Evolutionary conservation across 2,329 filamentous ascomycete genomes (phyloP).

Genomic region (Fusarium sp.): DNA sequence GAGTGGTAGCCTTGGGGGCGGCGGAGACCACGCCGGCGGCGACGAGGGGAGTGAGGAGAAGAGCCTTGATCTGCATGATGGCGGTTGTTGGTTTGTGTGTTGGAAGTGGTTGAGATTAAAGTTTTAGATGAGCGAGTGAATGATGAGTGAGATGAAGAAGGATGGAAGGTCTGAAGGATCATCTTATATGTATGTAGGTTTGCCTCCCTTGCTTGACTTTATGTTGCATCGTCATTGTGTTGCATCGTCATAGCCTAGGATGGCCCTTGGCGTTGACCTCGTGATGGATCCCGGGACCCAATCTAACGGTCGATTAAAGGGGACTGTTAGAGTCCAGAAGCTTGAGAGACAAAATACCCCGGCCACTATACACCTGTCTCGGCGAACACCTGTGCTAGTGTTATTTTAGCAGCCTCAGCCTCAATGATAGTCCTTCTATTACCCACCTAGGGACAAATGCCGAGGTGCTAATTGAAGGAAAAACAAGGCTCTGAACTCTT

Average conservation of each 20-base stretch:
- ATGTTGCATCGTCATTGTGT: slow-evolving; percentile 1
- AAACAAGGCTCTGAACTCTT: background rate
- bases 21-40: slow-evolving; percentile 42
- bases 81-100: background rate
- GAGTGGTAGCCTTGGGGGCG: slow-evolving; percentile 33
- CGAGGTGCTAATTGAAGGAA: background rate
- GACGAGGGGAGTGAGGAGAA: slow-evolving; percentile 42
- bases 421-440: background rate
- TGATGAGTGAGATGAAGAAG: slow-evolving; percentile 1
- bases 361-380: fast-evolving
- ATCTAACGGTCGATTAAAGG: background rate
- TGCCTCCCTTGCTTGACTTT: background rate
- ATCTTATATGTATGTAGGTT: slow-evolving; percentile 30
- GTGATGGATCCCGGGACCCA: background rate
- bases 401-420: background rate
- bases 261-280: background rate
- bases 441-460: background rate
- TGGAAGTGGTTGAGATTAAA: background rate
- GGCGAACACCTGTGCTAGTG: fast-evolving
- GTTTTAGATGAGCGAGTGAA: background rate
- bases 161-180: background rate
- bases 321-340: background rate
- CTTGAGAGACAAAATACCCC: background rate
- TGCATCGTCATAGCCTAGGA: slow-evolving; percentile 1
- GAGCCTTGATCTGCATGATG: slow-evolving; percentile 47